Evolutionary conservation across 179 eudicot genomes (phyloP).

Genomic region (Corrigiola litoralis): DNA sequence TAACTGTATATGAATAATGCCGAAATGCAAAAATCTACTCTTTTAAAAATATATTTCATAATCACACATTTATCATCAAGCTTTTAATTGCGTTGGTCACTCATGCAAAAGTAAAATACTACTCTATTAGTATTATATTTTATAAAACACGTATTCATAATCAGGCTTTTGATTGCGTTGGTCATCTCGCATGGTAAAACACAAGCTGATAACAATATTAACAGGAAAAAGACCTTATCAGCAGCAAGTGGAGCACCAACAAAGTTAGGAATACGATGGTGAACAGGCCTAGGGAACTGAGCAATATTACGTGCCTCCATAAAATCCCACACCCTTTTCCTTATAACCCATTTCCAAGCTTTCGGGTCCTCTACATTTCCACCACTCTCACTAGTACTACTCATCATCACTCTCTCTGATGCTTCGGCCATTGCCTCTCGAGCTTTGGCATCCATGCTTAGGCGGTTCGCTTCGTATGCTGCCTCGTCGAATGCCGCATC

Average conservation of each 20-base stretch:
- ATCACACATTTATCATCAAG: too few species aligned
- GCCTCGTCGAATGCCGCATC: constrained; percentile 51
- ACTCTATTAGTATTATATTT: too few species aligned
- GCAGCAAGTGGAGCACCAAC: constrained; percentile 67
- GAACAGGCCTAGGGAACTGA: constrained; percentile 89
- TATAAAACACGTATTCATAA: too few species aligned
- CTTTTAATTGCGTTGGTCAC: too few species aligned
- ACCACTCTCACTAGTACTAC: too few species aligned
- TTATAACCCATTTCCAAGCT: constrained; percentile 90
- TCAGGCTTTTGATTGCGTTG: too few species aligned
- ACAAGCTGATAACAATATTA: too few species aligned
- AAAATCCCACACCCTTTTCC: constrained; percentile 81
- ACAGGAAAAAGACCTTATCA: constrained; percentile 33
- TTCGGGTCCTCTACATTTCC: constrained; percentile 41
- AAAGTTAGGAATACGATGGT: constrained; percentile 90
- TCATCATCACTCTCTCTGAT: constrained; percentile 29
- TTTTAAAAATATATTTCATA: too few species aligned
- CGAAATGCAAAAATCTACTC: too few species aligned
- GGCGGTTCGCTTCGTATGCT: constrained; percentile 66
- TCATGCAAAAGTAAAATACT: too few species aligned
- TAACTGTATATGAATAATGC: too few species aligned
- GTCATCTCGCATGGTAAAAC: background rate
- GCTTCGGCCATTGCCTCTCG: constrained; percentile 62
- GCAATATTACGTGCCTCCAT: constrained; percentile 84
- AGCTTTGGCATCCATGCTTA: constrained; percentile 63